Conservation (phyloP, 73 alveolate genomes). For the Tetrahymena malaccensis region DNA sequence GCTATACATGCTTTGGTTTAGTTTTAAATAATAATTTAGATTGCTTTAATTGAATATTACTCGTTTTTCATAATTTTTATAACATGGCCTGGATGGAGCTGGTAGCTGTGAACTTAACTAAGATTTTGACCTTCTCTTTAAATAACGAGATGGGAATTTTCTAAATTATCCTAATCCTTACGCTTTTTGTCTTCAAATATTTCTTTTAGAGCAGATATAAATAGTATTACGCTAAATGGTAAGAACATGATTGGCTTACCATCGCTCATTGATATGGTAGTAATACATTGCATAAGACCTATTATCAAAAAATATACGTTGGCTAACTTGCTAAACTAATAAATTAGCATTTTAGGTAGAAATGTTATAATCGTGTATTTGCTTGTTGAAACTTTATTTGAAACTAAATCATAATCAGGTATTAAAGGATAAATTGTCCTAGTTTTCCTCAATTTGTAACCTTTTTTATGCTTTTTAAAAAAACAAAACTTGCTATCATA, state of each 20-base stretch:
- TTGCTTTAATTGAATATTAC: neutral
- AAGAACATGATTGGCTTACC: conserved; percentile 44
- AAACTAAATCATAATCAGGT: neutral
- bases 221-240: conserved; percentile 28
- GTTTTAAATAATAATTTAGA: no score
- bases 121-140: conserved; percentile 36
- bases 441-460: neutral
- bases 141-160: conserved; percentile 24
- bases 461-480: neutral
- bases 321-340: conserved; percentile 34
- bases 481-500: neutral
- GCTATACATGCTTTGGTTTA: neutral
- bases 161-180: conserved; percentile 66
- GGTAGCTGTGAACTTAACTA: conserved; percentile 18
- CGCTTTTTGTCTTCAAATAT: conserved; percentile 75
- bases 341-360: neutral
- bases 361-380: conserved; percentile 9
- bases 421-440: neutral
- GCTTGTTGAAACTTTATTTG: conserved; percentile 21
- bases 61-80: conserved; percentile 58
- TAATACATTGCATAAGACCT: conserved; percentile 52
- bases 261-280: conserved; percentile 52
- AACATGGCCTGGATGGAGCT: conserved; percentile 43
- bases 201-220: conserved; percentile 67
- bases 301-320: conserved; percentile 60